Evolutionary conservation across 768 basidiomycete genomes (phyloP), one percentile per base, ranked within the genome.

Genomic region (Boletus tylopilopsis): DNA sequence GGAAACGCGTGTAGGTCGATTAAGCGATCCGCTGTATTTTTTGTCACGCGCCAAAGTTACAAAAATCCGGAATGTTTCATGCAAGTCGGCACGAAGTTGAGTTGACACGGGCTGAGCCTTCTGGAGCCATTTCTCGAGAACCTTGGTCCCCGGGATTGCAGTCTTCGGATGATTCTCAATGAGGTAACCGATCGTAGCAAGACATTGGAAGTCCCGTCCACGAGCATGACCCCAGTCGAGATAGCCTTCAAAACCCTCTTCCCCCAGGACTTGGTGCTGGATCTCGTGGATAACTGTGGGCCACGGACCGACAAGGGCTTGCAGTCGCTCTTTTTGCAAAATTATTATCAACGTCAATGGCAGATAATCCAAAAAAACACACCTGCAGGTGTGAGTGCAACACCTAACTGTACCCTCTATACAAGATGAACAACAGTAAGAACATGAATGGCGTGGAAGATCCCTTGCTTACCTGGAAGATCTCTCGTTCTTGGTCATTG

Each of bases 401-500:
- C 73, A 7, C 79, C 78, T 18, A 77, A 55, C 57, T 80, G 78
- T 29, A 80, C 78, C 37, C 78, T 73, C 77, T 79, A 37, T 45
- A 19, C 33, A 25, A 16, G 18, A 27, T 12, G n/a, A 42, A 42
- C 16, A 12, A 36, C 21, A 37, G 29, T 51, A 47, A 46, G 30
- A 30, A 49, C 13, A 33, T 12, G 32, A 38, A 13, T 5, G 29
- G 44, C 4, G 27, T 32, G 13, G 16, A 23, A 42, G 37, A 12
- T 18, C 33, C 23, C 11, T 45, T 29, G 51, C 70, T 35, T 53
- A 72, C 80, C 70, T 79, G 74, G 54, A 85, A 89, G 22, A 85
- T 80, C 58, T 85, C 85, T 24, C 84, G 75, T 55, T 87, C 87
- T 58, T 79, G 76, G 42, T 79, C 74, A 7, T 62, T 62, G 0